Evolutionary conservation across 805 yeast species (phyloP), one percentile per base, ranked within the genome.

Genomic region (Monosporozyma solicola): DNA sequence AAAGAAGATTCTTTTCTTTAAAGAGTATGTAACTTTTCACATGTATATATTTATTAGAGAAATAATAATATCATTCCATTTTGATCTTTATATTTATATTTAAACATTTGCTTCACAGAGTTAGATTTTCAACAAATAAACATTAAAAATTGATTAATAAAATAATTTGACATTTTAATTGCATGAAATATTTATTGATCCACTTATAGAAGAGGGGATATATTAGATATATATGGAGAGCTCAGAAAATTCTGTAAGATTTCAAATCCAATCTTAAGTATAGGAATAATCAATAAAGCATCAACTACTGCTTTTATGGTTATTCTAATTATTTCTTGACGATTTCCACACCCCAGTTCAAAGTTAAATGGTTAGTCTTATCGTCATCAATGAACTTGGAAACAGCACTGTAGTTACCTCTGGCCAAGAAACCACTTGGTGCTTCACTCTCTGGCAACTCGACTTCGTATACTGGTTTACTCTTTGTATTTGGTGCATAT

Each of bases 381-480:
- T 91, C 97, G 69, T 90, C 97, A 63, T 91, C 97, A 47, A 87
- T 75, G 63, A 90, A 89, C 68, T 85, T 87, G 15, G 95, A 83
- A 37, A 79, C 75, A 6, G 95, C 95, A 46, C 83, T 79, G 72
- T 88, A 91, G 49, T 80, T 76, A 41, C 97, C 97, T 70, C 97
- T 80, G 3, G 94, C 96, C 57, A 91, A 70, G 68, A 91, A 69
- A 1, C 97, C 97, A 47, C 88, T 78, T 39, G 97, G 97, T 5
- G 97, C 97, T 68, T 89, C 96, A 55, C 86, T 90, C 63, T 79
- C 81, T 3, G 81, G 78, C 45, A 80, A 63, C 61, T 78, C 68
- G 53, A 75, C 77, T 70, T 81, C 87, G 65, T 87, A 90, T 65
- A 69, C 84, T 8, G 95, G 96, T 64, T 84, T 87, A 45, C 80